Evolutionary conservation across 352 stramenopile genomes (phyloP), one percentile per base, ranked within the genome.

Genomic region (Pythium plurisporium): DNA sequence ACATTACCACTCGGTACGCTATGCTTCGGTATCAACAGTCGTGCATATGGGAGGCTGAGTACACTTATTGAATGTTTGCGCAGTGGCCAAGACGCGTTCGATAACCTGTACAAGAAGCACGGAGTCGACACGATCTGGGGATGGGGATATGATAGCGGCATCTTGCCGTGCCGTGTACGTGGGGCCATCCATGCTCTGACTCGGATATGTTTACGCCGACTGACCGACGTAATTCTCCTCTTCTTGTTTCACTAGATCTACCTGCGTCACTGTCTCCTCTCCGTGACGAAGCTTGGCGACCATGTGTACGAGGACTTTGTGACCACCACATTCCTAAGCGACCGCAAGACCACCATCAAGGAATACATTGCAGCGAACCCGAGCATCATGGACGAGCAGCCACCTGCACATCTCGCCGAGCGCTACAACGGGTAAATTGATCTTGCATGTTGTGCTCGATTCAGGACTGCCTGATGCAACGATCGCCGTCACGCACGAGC

Each of bases 231-330:
- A n/a, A n/a, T n/a, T n/a, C n/a, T n/a, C n/a, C n/a, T n/a, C n/a
- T n/a, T n/a, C n/a, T n/a, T n/a, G 37, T 14, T 31, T 9, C 38
- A 14, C 3, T 38, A 88, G 68, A 82, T 95, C 29, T 97, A 98
- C 59, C 73, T 97, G n/a, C 86, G 92, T 41, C 92, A 98, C 71
- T 98, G 92, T 52, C 67, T 97, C 34, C 70, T 98, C 27, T 85
- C 90, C 14, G 89, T 91, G 20, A 72, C 85, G 73, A 94, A 90
- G 42, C 67, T 90, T 22, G 77, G 80, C 23, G 61, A 86, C 10
- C 23, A 80, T 8, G 72, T 89, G 25, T 85, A 86, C 62, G 61
- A 81, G 5, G 69, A 89, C 31, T 97, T 98, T 66, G 66, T 97
- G 2, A 62, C 86, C 60, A 91, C 95, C n/a, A 97, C 89, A 19